Conservation (phyloP, 176 grass and related monocot genomes). For the Eleusine coracana region DNA sequence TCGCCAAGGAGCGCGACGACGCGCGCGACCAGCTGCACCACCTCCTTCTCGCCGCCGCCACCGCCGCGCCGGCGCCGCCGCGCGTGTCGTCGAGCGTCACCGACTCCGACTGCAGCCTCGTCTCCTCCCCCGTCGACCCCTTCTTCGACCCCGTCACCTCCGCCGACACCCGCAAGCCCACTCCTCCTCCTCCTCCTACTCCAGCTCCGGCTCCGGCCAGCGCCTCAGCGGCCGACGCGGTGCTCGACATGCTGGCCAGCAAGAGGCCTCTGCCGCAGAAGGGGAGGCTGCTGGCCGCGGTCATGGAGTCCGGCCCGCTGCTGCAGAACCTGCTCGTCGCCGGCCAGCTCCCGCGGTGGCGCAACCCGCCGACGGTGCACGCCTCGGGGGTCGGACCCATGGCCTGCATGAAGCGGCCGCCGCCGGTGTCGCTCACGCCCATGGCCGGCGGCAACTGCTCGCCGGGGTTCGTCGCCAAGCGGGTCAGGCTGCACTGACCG, state of each 20-base stretch:
- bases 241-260: conserved; percentile 44
- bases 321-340: conserved; percentile 85
- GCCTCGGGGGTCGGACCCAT: conserved; percentile 27
- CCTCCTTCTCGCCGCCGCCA: conserved; percentile 33
- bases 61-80: conserved; percentile 6
- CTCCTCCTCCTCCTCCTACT: neutral
- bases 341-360: conserved; percentile 76
- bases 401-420: conserved; percentile 50
- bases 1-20: conserved; percentile 74
- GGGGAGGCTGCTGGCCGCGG: conserved; percentile 65
- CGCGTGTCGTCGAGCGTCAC: conserved; percentile 64
- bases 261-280: conserved; percentile 62
- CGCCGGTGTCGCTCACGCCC: conserved; percentile 22
- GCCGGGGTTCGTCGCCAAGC: conserved; percentile 43
- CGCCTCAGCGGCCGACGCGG: conserved; percentile 32
- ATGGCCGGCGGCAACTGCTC: conserved; percentile 35
- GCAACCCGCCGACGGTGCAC: conserved; percentile 74
- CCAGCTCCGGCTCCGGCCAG: neutral
- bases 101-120: conserved; percentile 74
- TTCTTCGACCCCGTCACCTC: conserved; percentile 83
- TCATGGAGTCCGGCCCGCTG: conserved; percentile 72
- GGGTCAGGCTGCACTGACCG: conserved; percentile 53
- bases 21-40: conserved; percentile 57
- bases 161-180: conserved; percentile 42
- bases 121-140: conserved; percentile 64